phyloP scores from a whole-genome alignment of 306 rosid species.

The Glycine latifolia region DNA sequence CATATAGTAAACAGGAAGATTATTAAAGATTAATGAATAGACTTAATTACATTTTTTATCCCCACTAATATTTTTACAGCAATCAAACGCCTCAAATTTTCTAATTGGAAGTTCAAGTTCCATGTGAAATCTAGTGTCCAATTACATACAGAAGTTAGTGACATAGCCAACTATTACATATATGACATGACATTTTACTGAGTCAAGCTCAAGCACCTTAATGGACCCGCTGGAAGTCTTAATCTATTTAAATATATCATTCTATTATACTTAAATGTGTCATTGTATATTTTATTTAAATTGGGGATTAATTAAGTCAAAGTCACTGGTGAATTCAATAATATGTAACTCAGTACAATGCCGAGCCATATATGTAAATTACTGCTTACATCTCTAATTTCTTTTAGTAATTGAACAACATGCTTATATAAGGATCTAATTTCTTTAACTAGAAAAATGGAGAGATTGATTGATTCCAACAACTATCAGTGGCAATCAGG shows the following conservation, averaged over 20 bases:
- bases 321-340: too few species aligned
- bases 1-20: slow-evolving; percentile 33
- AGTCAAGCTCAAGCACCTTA: not conserved
- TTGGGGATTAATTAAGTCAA: too few species aligned
- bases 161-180: not conserved
- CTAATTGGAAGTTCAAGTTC: not conserved
- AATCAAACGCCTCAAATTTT: not conserved
- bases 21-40: slow-evolving; percentile 13
- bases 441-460: not conserved
- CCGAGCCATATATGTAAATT: not conserved
- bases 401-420: not conserved
- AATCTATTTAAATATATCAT: too few species aligned
- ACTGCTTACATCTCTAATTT: not conserved
- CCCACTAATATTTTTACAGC: not conserved
- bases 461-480: not conserved
- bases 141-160: not conserved
- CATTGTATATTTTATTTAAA: too few species aligned
- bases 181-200: not conserved
- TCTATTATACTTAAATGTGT: too few species aligned
- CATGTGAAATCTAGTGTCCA: not conserved
- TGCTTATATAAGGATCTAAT: not conserved
- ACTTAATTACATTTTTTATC: not conserved
- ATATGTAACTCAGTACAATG: too few species aligned
- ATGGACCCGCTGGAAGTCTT: not conserved
- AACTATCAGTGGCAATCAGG: not conserved